A percentile compares a stretch with the other conserved stretches of the same genome.
Conservation (phyloP, 352 stramenopile species). For the Phytophthora niederhauseri region DNA sequence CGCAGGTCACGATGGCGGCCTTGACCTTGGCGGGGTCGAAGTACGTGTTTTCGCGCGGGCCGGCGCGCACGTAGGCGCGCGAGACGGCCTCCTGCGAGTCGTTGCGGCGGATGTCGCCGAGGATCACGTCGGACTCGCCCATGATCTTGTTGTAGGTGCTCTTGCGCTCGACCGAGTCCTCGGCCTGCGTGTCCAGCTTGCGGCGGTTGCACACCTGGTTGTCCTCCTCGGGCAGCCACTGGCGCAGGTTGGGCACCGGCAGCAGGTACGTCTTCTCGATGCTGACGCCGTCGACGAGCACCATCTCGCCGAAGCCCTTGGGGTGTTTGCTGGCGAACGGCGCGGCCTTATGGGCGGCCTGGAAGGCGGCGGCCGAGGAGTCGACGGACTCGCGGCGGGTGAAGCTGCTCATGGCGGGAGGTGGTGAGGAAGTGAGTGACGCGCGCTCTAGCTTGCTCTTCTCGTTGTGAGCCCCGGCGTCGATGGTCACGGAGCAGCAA, state of each 20-base stretch:
- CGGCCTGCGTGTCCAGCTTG: conserved; percentile 79
- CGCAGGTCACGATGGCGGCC: conserved; percentile 93
- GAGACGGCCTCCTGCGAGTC: conserved; percentile 65
- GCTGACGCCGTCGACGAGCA: conserved; percentile 68
- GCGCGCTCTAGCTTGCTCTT: conserved; percentile 7
- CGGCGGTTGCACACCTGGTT: conserved; percentile 63
- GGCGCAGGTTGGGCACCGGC: conserved; percentile 72
- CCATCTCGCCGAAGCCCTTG: conserved; percentile 83
- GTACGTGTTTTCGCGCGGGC: conserved; percentile 69
- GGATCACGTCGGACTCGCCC: conserved; percentile 79
- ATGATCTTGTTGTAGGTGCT: conserved; percentile 91
- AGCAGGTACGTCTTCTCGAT: conserved; percentile 74
- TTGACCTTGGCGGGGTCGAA: conserved; percentile 83
- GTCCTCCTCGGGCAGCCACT: conserved; percentile 69
- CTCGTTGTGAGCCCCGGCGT: conserved; percentile 24
- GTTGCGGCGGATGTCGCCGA: conserved; percentile 84
- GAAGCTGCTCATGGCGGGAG: conserved; percentile 25
- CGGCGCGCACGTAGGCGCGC: conserved; percentile 81
- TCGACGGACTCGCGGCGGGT: conserved; percentile 34
- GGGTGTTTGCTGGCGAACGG: conserved; percentile 83
- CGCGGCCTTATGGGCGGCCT: conserved; percentile 57
- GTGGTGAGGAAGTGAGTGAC: neutral
- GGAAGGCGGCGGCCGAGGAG: conserved; percentile 43
- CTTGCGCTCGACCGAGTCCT: conserved; percentile 65
- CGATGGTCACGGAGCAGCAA: conserved; percentile 27